Evolutionary conservation across 306 rosid genomes (phyloP).

Genomic region (Calophaca sinica): DNA sequence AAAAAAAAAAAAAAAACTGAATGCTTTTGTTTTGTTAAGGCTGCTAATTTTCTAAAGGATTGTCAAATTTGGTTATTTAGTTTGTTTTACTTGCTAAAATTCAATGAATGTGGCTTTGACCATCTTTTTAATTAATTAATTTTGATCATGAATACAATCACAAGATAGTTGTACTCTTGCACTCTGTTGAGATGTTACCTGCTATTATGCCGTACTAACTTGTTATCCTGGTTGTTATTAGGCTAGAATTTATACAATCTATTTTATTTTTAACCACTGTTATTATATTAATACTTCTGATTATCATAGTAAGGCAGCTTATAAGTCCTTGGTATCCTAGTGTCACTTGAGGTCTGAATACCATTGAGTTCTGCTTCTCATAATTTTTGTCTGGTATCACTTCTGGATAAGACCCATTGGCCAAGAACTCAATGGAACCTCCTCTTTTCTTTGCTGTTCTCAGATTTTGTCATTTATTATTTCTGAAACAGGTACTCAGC

Average conservation of each 20-base stretch:
- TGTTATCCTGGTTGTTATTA: not conserved
- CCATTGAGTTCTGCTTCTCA: not conserved
- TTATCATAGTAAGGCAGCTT: slow-evolving; percentile 9
- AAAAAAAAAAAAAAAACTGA: no score
- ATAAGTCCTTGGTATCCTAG: not conserved
- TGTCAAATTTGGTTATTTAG: slow-evolving; percentile 4
- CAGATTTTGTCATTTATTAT: slow-evolving; percentile 3
- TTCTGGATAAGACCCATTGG: slow-evolving; percentile 11
- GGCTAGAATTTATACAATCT: slow-evolving; percentile 7
- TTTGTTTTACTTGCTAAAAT: slow-evolving; percentile 21
- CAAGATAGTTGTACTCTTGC: not conserved
- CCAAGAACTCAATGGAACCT: not conserved
- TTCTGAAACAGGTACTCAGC: not conserved
- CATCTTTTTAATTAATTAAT: not conserved
- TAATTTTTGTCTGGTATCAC: slow-evolving; percentile 11
- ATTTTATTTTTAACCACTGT: not conserved
- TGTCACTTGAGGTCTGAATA: slow-evolving; percentile 17
- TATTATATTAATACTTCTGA: not conserved
- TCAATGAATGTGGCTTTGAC: not conserved
- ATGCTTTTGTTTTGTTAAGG: not conserved
- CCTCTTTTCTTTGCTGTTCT: not conserved
- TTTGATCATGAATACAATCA: not conserved
- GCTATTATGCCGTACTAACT: not conserved
- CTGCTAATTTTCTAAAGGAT: not conserved
- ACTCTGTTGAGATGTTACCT: not conserved